Evolutionary conservation across 2,329 filamentous ascomycete genomes (phyloP).

Genomic region (Sporothrix pseudoabietina): DNA sequence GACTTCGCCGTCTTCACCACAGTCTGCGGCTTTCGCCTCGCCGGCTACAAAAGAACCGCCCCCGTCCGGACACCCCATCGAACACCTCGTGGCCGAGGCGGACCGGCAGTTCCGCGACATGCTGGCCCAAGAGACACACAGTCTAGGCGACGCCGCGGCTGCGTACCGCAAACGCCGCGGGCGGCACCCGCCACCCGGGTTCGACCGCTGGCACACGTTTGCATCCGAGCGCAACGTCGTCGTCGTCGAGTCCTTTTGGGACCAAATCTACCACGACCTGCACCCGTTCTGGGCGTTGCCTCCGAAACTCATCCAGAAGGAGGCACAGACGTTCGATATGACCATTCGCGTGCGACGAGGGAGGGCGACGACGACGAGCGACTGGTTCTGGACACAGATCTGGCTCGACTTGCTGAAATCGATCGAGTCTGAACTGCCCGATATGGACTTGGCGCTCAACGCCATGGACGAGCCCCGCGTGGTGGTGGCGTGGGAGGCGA

Average conservation of each 20-base stretch:
- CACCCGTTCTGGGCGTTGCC: conserved; percentile 61
- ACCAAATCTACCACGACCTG: conserved; percentile 65
- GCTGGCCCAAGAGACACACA: conserved; percentile 50
- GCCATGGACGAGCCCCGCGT: conserved; percentile 68
- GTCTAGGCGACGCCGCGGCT: conserved; percentile 55
- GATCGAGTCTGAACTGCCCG: conserved; percentile 60
- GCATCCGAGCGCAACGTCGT: conserved; percentile 56
- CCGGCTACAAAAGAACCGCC: no score
- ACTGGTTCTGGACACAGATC: conserved; percentile 62
- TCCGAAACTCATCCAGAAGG: conserved; percentile 49
- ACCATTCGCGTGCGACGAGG: conserved; percentile 60
- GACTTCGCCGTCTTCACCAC: not conserved
- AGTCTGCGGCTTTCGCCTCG: no score
- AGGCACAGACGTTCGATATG: conserved; percentile 61
- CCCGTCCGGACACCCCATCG: conserved; percentile 50
- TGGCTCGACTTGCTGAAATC: conserved; percentile 58
- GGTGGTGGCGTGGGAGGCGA: conserved; percentile 64
- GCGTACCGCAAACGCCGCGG: conserved; percentile 60
- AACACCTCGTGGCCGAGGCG: conserved; percentile 52
- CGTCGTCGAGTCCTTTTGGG: conserved; percentile 65
- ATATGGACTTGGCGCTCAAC: conserved; percentile 69
- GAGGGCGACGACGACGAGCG: conserved; percentile 53
- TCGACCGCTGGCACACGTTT: conserved; percentile 61
- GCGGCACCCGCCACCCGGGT: conserved; percentile 65
- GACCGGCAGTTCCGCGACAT: conserved; percentile 47